phyloP scores from a whole-genome alignment of 305 asterid genomes.

The Solanum hybrid region DNA sequence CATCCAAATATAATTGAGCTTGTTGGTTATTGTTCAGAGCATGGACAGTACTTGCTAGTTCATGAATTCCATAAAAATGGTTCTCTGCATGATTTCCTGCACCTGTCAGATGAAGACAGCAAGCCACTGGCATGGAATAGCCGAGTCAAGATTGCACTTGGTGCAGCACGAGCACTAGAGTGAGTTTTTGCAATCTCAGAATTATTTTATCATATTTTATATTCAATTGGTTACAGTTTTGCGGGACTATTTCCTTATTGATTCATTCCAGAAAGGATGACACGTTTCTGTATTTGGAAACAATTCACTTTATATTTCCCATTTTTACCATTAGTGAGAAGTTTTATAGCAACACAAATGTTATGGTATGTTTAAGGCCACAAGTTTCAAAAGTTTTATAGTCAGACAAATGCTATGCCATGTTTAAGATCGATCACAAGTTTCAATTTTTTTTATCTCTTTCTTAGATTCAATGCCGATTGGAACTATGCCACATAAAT shows the following conservation, averaged over 20 bases:
- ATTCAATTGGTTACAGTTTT: neutral
- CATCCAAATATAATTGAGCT: conserved; percentile 89
- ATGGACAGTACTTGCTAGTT: conserved; percentile 73
- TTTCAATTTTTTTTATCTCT: neutral
- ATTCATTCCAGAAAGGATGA: neutral
- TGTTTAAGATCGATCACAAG: neutral
- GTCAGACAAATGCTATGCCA: neutral
- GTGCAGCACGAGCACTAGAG: conserved; percentile 95
- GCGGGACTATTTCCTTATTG: neutral
- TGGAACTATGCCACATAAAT: neutral
- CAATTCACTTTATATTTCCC: neutral
- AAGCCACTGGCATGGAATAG: conserved; percentile 86
- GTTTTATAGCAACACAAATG: neutral
- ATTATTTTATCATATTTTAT: neutral
- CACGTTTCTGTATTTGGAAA: neutral
- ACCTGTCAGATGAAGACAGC: conserved; percentile 65
- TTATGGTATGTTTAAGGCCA: neutral
- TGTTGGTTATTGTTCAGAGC: conserved; percentile 88
- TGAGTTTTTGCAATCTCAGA: conserved; percentile 20
- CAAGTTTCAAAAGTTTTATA: neutral
- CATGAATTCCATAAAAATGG: conserved; percentile 81
- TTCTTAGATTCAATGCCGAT: neutral
- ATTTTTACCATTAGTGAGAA: neutral
- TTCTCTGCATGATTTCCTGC: conserved; percentile 62
- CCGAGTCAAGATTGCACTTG: conserved; percentile 91